Base-by-base conservation (phyloP, 129 eudicot species). In the Tagetes erecta region DNA sequence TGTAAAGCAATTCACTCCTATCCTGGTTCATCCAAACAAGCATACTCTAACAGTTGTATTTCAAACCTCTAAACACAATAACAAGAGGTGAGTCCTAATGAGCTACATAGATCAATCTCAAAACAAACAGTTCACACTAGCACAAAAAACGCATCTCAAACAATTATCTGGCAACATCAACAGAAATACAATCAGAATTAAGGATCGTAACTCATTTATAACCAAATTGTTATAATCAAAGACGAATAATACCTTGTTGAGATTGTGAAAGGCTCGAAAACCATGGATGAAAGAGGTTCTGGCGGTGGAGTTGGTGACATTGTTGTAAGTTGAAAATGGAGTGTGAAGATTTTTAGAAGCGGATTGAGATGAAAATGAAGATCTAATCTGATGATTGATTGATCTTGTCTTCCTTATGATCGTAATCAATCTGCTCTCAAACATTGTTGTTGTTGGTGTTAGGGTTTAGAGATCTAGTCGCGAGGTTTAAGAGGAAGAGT, bases 401-500 rank as follows among this genome's bases (percentile, higher is more conserved):
- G 78, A 51, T 75, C 79, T 91, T 20, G 50, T 76, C 64, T 72
- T 81, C 78, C 85, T 67, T 45, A 86, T 7, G 41, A 88, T 74
- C 53, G 89, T 45, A 62, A 86, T 73, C 76, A 88, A 49, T 91
- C 90, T 86, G 81, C 83, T 88, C 77, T 81, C 89, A 50, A 85
- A 58, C 86, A 78, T n/a, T n/a, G n/a, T n/a, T n/a, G n/a, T n/a
- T n/a, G n/a, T n/a, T n/a, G n/a, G n/a, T n/a, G n/a, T n/a, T 78
- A 70, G 82, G 82, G 82, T 78, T 78, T 78, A 78, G 72, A 41
- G n/a, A 34, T 58, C 27, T 30, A 59, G 34, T 10, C 9, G 51
- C 9, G 75, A 49, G 87, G 81, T 80, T 83, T 79, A 36, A 57
- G 72, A 57, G 11, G 34, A 6, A 38, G 7, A 27, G 30, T 50